Conservation (phyloP, 192 early-diverging fungal genomes). For the Entomortierella chlamydospora region DNA sequence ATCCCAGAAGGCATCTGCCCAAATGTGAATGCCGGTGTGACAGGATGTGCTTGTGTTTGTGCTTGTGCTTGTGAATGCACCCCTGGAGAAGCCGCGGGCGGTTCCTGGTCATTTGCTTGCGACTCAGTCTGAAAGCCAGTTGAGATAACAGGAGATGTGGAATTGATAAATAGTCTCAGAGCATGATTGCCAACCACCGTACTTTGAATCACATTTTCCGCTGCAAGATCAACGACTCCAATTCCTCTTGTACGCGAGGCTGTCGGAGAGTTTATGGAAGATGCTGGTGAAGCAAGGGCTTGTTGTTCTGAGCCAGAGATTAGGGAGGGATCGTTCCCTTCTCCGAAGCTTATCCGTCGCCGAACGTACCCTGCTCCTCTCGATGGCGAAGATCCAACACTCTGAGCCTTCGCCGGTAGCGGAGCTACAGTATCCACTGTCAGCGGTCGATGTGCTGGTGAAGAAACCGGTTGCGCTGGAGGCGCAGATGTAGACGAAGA, state of each 20-base stretch:
- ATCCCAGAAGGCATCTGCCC: conserved; percentile 23
- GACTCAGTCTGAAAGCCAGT: not conserved
- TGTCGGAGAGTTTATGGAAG: not conserved
- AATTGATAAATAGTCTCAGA: conserved; percentile 25
- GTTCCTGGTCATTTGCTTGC: conserved; percentile 26
- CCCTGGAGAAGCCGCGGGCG: not conserved
- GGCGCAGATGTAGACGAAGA: not conserved
- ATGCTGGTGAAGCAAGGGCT: not conserved
- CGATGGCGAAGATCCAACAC: conserved; percentile 13
- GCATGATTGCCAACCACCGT: conserved; percentile 45
- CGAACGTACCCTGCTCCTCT: not conserved
- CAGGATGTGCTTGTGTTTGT: too few relatives aligned
- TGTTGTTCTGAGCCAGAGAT: not conserved
- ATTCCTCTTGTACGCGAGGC: not conserved
- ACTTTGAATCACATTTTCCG: conserved; percentile 34
- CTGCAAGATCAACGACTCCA: conserved; percentile 41
- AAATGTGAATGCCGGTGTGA: conserved; percentile 12
- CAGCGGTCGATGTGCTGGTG: not conserved
- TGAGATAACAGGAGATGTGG: conserved; percentile 7
- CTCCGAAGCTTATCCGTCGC: conserved; percentile 6
- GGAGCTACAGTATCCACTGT: not conserved
- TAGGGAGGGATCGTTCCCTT: not conserved
- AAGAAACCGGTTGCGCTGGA: not conserved
- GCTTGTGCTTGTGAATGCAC: too few relatives aligned
- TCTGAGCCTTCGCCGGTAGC: not conserved